These are phyloP conservation scores for Penicillium parvum DNA, from an alignment of 495 filamentous ascomycete genomes.

Conservation along the genomic window DNA sequence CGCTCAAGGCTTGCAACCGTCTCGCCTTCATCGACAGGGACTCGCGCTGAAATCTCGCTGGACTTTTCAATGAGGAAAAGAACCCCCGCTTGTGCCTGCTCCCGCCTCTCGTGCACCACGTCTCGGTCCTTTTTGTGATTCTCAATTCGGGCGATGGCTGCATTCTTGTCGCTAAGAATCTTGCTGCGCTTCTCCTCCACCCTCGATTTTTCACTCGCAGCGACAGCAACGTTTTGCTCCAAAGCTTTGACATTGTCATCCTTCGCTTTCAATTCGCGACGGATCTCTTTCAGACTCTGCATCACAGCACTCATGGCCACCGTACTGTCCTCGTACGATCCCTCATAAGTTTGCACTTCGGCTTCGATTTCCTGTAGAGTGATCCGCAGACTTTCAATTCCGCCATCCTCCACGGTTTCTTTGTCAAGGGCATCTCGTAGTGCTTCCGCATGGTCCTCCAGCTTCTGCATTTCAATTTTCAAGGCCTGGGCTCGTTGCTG, in stretches of 20 bases:
- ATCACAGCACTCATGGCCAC: conserved; percentile 49
- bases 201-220: conserved; percentile 51
- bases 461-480: conserved; percentile 52
- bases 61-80: conserved; percentile 56
- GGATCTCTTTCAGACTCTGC: conserved; percentile 34
- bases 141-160: conserved; percentile 49
- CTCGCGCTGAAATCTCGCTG: conserved; percentile 50
- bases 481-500: conserved; percentile 44
- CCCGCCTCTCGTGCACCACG: conserved; percentile 41
- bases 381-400: conserved; percentile 54
- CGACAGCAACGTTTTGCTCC: conserved; percentile 48
- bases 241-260: conserved; percentile 38
- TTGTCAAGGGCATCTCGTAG: conserved; percentile 57
- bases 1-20: conserved; percentile 58
- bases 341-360: conserved; percentile 42
- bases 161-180: conserved; percentile 62
- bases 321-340: conserved; percentile 49
- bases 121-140: conserved; percentile 44
- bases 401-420: conserved; percentile 56
- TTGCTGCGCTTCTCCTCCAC: conserved; percentile 47
- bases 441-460: conserved; percentile 53
- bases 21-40: conserved; percentile 64
- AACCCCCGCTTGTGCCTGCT: conserved; percentile 44
- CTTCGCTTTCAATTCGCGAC: conserved; percentile 37
- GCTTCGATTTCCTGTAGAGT: conserved; percentile 49